Base-by-base conservation (phyloP, 306 rosid species). In the Cicer bijugum region DNA sequence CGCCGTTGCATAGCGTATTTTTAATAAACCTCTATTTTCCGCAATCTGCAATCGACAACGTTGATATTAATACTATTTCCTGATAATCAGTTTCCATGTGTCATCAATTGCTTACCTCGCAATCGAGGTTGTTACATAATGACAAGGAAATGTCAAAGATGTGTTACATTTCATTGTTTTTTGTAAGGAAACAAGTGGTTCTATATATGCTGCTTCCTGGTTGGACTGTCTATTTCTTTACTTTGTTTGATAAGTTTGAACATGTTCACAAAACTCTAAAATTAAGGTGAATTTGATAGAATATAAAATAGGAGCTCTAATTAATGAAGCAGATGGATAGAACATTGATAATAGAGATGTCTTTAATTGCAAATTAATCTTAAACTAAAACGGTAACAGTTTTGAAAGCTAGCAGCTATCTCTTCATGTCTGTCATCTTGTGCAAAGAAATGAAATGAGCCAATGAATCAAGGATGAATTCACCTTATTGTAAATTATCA, bases 341-440 rank as follows among this genome's bases (percentile, higher is more conserved):
- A 51, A 17, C 61, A 63, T 12, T 5, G 12, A 45, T 8, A 62
- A 63, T 12, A 8, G 12, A 37, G 6, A 62, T 12, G 19, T 53
- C 62, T 20, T 9, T 12, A 11, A 8, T 38, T 52, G 35, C 17
- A 51, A 63, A 44, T 28, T 17, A 16, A 45, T 67, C 48, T 43
- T 39, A 52, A 67, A 67, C 35, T 50, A 35, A 43, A 67, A 52
- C 38, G 14, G 51, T 38, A 56, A 12, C 12, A 16, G 61, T 43
- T 40, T 59, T 58, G 48, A 51, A 71, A 77, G 68, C 14, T 42
- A 12, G 64, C 64, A 77, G 72, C 14, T 42, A 12, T 57, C 64
- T 42, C 12, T n/a, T 59, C 20, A 42, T 10, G 44, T 40, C 79
- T 42, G 79, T 42, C 72, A 67, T 33, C 61, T 52, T 67, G 52